phyloP scores from a whole-genome alignment of 2,329 filamentous ascomycete species.

The Fusarium agapanthi region DNA sequence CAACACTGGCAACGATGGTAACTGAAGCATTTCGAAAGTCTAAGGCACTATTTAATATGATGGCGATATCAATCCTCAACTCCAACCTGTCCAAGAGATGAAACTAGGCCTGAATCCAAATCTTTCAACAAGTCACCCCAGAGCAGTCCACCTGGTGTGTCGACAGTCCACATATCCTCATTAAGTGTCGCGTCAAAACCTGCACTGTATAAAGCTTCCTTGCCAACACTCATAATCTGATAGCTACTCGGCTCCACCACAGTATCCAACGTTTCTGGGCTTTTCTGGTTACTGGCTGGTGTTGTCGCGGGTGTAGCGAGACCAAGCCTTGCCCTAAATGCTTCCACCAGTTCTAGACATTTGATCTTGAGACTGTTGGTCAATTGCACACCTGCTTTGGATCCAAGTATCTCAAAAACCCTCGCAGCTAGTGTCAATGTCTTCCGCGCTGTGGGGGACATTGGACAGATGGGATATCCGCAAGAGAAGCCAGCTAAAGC shows the following conservation, averaged over 20 bases:
- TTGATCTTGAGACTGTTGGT: slow-evolving; percentile 13
- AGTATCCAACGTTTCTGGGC: neutral
- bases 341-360: slow-evolving; percentile 25
- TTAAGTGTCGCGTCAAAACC: neutral
- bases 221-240: slow-evolving; percentile 21
- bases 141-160: slow-evolving; percentile 23
- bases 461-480: slow-evolving; percentile 40
- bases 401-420: slow-evolving; percentile 24
- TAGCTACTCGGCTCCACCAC: neutral
- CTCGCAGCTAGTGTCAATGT: slow-evolving; percentile 11
- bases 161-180: slow-evolving; percentile 22
- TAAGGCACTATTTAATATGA: neutral
- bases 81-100: slow-evolving; percentile 41
- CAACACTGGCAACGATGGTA: neutral
- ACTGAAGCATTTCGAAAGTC: neutral
- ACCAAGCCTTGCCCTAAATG: slow-evolving; percentile 33
- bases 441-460: slow-evolving; percentile 33
- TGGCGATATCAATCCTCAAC: neutral
- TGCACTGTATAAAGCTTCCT: neutral
- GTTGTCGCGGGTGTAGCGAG: slow-evolving; percentile 24
- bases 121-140: slow-evolving; percentile 39
- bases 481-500: slow-evolving; percentile 35
- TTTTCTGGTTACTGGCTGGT: neutral
- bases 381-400: slow-evolving; percentile 5
- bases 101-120: slow-evolving; percentile 28